phyloP scores from a whole-genome alignment of 2,329 filamentous ascomycete species.

The Ascochyta pisi region DNA sequence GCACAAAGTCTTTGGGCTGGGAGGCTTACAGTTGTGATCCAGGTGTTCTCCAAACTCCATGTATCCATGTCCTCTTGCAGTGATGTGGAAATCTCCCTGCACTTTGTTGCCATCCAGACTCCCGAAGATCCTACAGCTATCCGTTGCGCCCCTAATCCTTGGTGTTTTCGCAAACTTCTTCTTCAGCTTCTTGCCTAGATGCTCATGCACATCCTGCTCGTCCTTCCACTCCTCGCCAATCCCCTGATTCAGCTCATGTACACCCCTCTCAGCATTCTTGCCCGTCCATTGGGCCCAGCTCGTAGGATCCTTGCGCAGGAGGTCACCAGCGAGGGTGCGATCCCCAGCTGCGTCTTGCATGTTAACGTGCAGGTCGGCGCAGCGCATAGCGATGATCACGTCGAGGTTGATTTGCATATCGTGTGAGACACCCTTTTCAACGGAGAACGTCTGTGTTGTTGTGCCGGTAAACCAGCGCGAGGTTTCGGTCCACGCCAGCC shows the following conservation, averaged over 20 bases:
- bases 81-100: conserved; percentile 98
- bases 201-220: conserved; percentile 91
- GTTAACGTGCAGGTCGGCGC: conserved; percentile 89
- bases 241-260: conserved; percentile 54
- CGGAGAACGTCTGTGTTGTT: conserved; percentile 88
- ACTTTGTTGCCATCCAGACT: conserved; percentile 94
- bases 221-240: conserved; percentile 72
- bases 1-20: background rate
- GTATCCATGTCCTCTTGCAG: conserved; percentile 94
- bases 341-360: conserved; percentile 96
- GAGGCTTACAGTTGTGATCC: conserved; percentile 74
- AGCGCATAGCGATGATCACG: conserved; percentile 88
- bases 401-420: conserved; percentile 94
- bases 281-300: conserved; percentile 80
- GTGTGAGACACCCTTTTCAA: conserved; percentile 89
- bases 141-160: conserved; percentile 62
- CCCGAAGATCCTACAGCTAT: conserved; percentile 89
- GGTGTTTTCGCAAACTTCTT: conserved; percentile 77
- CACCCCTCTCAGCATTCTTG: conserved; percentile 67
- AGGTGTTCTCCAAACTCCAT: conserved; percentile 79
- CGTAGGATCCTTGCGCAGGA: conserved; percentile 78
- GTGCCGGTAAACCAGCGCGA: conserved; percentile 81
- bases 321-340: conserved; percentile 80
- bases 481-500: conserved; percentile 81
- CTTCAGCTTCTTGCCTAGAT: conserved; percentile 75